These are phyloP conservation scores for Fusarium verrucosum DNA, from an alignment of 2,329 filamentous ascomycete genomes.

Conservation along the genomic window DNA sequence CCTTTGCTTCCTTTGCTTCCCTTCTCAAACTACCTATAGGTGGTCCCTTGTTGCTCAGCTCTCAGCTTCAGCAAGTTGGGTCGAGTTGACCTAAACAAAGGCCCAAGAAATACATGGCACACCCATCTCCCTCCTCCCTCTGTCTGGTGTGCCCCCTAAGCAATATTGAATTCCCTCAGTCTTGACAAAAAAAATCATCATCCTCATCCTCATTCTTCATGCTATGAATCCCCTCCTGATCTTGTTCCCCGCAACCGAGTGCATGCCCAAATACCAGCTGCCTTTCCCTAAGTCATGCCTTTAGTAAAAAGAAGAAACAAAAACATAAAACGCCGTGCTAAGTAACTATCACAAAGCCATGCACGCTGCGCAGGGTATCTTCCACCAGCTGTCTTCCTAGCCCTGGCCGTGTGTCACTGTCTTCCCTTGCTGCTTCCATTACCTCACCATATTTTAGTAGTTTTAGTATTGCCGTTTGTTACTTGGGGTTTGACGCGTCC, in stretches of 20 bases:
- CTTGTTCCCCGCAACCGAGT: slow-evolving; percentile 7
- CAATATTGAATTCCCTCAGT: not conserved
- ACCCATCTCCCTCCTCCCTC: not conserved
- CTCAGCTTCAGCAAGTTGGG: not conserved
- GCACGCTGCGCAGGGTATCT: slow-evolving; percentile 48
- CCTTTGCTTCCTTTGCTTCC: slow-evolving; percentile 3
- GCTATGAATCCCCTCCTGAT: slow-evolving; percentile 3
- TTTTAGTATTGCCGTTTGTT: slow-evolving; percentile 27
- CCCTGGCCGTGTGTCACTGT: slow-evolving; percentile 30
- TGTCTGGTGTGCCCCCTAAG: not conserved
- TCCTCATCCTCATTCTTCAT: not conserved
- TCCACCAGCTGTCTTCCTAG: slow-evolving; percentile 24
- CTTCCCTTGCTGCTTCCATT: slow-evolving; percentile 20
- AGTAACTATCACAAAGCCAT: slow-evolving; percentile 46
- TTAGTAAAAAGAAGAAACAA: slow-evolving; percentile 27
- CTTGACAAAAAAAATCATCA: not conserved
- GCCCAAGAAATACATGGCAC: slow-evolving; percentile 11
- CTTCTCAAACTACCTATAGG: not conserved
- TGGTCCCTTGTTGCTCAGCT: not conserved
- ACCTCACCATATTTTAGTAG: slow-evolving; percentile 27
- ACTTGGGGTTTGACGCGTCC: slow-evolving; percentile 59
- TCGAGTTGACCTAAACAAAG: not conserved
- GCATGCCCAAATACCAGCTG: slow-evolving; percentile 30
- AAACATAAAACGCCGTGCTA: slow-evolving; percentile 50
- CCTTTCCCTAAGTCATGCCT: slow-evolving; percentile 38